These are phyloP conservation scores for Epichloe sibirici DNA, from an alignment of 2,329 filamentous ascomycete species.

Conservation along the genomic window DNA sequence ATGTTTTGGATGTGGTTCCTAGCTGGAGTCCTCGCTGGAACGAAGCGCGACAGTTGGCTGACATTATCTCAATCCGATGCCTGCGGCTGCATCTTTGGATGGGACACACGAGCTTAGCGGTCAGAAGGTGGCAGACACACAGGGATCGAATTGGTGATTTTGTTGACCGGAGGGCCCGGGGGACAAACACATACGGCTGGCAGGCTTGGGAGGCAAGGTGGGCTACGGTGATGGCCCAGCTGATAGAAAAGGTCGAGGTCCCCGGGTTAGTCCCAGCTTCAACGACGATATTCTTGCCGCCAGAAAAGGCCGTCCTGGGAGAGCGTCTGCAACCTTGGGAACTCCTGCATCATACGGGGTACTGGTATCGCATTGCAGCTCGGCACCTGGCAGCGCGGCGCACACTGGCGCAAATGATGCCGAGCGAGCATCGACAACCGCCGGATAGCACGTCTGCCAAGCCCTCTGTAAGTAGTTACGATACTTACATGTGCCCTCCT, in stretches of 20 bases:
- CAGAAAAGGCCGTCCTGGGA: constrained; percentile 45
- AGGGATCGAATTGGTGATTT: constrained; percentile 62
- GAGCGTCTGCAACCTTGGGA: constrained; percentile 53
- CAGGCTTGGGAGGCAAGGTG: constrained; percentile 81
- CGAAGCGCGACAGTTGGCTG: constrained; percentile 78
- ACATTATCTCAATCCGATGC: constrained; percentile 67
- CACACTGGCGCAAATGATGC: constrained; percentile 40
- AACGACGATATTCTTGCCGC: constrained; percentile 35
- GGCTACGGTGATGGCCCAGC: constrained; percentile 48
- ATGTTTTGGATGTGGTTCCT: constrained; percentile 78
- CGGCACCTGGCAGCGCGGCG: constrained; percentile 43
- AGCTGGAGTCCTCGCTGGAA: constrained; percentile 88
- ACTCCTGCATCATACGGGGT: constrained; percentile 51
- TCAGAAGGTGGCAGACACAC: constrained; percentile 70
- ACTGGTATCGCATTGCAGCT: constrained; percentile 52
- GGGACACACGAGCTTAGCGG: constrained; percentile 65
- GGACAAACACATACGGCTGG: constrained; percentile 89
- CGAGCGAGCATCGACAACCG: constrained; percentile 42
- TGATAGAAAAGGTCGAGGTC: constrained; percentile 43
- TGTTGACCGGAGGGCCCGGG: constrained; percentile 66
- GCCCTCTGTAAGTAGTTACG: constrained; percentile 40
- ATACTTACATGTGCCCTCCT: constrained; percentile 54
- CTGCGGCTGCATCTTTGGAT: constrained; percentile 75
- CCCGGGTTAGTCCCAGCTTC: constrained; percentile 34
- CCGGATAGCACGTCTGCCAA: constrained; percentile 36